These are phyloP conservation scores for Alternaria incomplexa DNA, from an alignment of 2,329 filamentous ascomycete genomes.

Conservation along the genomic window DNA sequence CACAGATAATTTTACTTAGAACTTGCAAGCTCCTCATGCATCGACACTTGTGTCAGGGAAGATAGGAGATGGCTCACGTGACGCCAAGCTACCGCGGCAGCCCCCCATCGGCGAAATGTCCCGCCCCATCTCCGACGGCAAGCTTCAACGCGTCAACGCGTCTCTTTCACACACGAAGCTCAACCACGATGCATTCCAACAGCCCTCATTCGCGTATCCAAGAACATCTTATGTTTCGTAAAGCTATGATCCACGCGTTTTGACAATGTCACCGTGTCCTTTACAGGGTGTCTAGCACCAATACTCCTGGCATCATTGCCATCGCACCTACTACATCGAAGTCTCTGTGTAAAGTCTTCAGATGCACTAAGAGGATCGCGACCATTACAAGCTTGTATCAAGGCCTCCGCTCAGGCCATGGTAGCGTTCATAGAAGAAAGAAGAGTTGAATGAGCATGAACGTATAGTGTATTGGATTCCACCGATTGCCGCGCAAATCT, in stretches of 20 bases:
- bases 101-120: neutral
- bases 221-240: too few relatives aligned
- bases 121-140: neutral
- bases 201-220: too few relatives aligned
- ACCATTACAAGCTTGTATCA: neutral
- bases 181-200: neutral
- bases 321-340: neutral
- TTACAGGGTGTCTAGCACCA: neutral
- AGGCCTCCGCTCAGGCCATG: neutral
- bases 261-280: neutral
- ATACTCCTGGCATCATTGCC: neutral
- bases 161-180: neutral
- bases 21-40: too few relatives aligned
- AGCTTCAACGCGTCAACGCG: neutral
- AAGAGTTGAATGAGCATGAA: neutral
- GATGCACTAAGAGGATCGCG: neutral
- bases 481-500: neutral
- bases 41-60: too few relatives aligned
- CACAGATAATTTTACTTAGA: too few relatives aligned
- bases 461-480: neutral
- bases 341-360: neutral
- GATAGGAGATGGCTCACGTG: neutral
- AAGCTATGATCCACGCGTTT: neutral
- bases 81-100: fast-evolving
- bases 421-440: neutral